phyloP scores from a whole-genome alignment of 495 filamentous ascomycete genomes.

The Neurospora tetrasperma region DNA sequence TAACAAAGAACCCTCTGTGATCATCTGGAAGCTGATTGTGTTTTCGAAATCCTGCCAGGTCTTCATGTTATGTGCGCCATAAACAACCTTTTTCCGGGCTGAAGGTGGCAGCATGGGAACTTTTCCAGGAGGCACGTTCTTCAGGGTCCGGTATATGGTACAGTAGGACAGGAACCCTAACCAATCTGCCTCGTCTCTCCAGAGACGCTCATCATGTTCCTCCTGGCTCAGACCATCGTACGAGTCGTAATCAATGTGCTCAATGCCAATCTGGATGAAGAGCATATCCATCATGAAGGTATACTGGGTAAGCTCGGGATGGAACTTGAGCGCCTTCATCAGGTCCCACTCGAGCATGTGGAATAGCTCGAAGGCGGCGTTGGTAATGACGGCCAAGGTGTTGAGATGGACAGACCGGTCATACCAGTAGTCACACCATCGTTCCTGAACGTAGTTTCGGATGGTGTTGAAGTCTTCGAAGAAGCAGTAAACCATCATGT shows the following conservation, averaged over 20 bases:
- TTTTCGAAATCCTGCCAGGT: conserved; percentile 8
- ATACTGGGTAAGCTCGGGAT: conserved; percentile 10
- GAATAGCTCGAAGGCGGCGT: conserved; percentile 24
- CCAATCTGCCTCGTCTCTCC: conserved; percentile 17
- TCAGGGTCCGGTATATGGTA: not conserved
- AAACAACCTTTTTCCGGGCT: conserved; percentile 5
- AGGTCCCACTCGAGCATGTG: conserved; percentile 22
- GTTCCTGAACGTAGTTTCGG: conserved; percentile 18
- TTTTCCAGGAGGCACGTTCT: conserved; percentile 10
- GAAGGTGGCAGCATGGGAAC: conserved; percentile 13
- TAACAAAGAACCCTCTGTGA: conserved; percentile 12
- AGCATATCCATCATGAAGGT: conserved; percentile 17
- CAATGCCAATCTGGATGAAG: conserved; percentile 14
- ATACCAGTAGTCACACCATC: conserved; percentile 22
- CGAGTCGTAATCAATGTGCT: conserved; percentile 18
- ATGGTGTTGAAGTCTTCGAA: conserved; percentile 25
- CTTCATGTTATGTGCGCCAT: conserved; percentile 9
- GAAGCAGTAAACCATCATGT: conserved; percentile 27
- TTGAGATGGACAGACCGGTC: conserved; percentile 10
- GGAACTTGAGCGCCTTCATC: conserved; percentile 4
- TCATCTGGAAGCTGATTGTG: conserved; percentile 9
- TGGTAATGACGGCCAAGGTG: conserved; percentile 19
- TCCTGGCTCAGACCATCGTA: conserved; percentile 7
- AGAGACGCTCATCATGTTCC: conserved; percentile 12
- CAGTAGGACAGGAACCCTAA: conserved; percentile 9